Base-by-base conservation (phyloP, 768 basidiomycete species). In the Lentinula raphanica region DNA sequence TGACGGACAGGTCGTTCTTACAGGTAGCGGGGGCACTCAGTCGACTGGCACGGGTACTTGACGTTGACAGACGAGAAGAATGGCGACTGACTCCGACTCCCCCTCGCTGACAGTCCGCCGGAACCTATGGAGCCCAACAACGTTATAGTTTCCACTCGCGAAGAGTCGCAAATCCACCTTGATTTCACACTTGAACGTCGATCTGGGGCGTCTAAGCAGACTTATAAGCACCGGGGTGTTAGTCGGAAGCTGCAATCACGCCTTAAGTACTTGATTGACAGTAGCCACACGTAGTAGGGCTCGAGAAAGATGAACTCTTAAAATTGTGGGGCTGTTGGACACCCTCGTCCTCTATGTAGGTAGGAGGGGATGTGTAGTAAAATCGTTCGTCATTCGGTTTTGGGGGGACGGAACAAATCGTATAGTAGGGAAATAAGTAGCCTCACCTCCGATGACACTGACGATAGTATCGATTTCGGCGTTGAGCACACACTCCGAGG, bases 241-340 rank as follows among this genome's bases (percentile, higher is more conserved):
- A n/a, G n/a, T n/a, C n/a, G n/a, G n/a, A n/a, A n/a, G n/a, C n/a
- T n/a, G n/a, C n/a, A n/a, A n/a, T n/a, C n/a, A n/a, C n/a, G n/a
- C n/a, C n/a, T n/a, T n/a, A n/a, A n/a, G n/a, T n/a, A n/a, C n/a
- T n/a, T 60, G 87, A 90, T 80, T 88, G 85, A 76, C 92, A 94
- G 67, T 90, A 90, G 13, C 80, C 85, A 62, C 92, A 94, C 46
- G 82, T 77, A 5, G 90, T 89, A 5, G 92, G 91, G 53, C 93
- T 91, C 17, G 90, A 90, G 71, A 94, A 94, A 1, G 88, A 84
- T 2, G 91, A 86, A 61, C 86, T 85, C 73, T 94, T 93, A 78
- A 93, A 94, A 28, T 80, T 74, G 68, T 93, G 92, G 2, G 88
- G 90, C 54, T 71, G 76, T 63, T 83, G 81, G 11, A 75, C 79